phyloP scores from a whole-genome alignment of 2,329 filamentous ascomycete genomes.

The Trichophyton simii region DNA sequence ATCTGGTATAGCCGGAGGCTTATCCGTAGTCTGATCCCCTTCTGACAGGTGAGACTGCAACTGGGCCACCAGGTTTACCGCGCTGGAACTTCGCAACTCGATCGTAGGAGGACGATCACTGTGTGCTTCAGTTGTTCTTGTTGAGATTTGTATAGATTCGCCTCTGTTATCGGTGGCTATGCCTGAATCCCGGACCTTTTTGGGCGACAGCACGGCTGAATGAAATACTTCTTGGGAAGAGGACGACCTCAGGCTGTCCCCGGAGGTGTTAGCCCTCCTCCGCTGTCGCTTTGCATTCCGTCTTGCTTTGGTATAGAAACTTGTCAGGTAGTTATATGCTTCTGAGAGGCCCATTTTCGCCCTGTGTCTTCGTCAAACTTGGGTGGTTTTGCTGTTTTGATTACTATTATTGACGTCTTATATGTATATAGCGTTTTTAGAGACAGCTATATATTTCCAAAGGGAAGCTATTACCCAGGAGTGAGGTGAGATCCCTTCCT shows the following conservation, averaged over 20 bases:
- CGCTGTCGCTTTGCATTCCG: background rate
- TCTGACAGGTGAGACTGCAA: background rate
- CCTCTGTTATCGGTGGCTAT: background rate
- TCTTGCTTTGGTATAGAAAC: constrained; percentile 9
- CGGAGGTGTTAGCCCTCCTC: background rate
- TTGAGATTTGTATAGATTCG: background rate
- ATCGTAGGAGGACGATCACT: background rate
- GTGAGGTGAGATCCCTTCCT: background rate
- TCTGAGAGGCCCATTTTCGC: constrained; percentile 9
- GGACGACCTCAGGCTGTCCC: background rate
- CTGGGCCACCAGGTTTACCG: background rate
- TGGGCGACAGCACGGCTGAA: background rate
- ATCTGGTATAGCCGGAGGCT: background rate
- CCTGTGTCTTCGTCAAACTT: background rate
- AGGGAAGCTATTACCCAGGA: background rate
- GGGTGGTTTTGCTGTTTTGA: background rate
- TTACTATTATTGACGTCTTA: background rate
- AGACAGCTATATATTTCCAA: background rate
- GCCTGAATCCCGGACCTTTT: background rate
- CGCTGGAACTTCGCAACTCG: background rate
- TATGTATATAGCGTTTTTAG: background rate
- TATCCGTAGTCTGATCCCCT: background rate
- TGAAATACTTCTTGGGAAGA: background rate
- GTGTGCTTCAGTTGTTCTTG: background rate
- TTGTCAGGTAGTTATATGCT: constrained; percentile 12